Conservation (phyloP, 352 stramenopile species). For the Globisporangium okanoganense region DNA sequence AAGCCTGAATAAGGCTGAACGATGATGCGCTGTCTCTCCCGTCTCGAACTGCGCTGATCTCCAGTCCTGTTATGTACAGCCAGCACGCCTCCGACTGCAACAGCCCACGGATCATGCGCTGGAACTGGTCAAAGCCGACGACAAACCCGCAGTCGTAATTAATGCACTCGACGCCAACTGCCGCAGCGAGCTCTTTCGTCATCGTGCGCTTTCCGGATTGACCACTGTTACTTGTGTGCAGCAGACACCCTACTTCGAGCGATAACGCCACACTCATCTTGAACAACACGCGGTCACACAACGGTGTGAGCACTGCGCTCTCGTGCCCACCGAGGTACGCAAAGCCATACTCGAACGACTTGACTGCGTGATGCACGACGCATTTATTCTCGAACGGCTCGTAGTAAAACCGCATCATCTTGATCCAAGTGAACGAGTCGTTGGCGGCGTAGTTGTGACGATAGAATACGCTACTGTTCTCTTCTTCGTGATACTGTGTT, state of each 20-base stretch:
- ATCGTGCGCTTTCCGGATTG: slow-evolving; percentile 42
- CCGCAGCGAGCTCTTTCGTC: slow-evolving; percentile 35
- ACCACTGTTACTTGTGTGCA: slow-evolving; percentile 28
- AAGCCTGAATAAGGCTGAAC: slow-evolving; percentile 24
- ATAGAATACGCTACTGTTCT: slow-evolving; percentile 26
- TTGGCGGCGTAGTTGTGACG: slow-evolving; percentile 42
- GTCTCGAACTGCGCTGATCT: slow-evolving; percentile 9
- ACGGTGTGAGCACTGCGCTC: slow-evolving; percentile 42
- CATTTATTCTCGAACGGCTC: slow-evolving; percentile 52
- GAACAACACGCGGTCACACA: slow-evolving; percentile 54
- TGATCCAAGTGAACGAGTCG: slow-evolving; percentile 56
- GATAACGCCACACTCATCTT: slow-evolving; percentile 53
- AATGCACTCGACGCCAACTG: slow-evolving; percentile 40
- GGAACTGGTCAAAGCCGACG: slow-evolving; percentile 33
- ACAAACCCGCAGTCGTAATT: slow-evolving; percentile 33
- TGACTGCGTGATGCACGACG: slow-evolving; percentile 53
- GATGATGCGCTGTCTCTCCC: neutral
- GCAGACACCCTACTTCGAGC: slow-evolving; percentile 42
- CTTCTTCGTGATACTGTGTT: slow-evolving; percentile 10
- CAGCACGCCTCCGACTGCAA: slow-evolving; percentile 40
- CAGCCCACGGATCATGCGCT: slow-evolving; percentile 31
- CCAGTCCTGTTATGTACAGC: slow-evolving; percentile 37
- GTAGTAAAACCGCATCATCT: slow-evolving; percentile 60
- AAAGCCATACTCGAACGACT: slow-evolving; percentile 61
- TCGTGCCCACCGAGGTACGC: slow-evolving; percentile 47